Percentiles rank a stretch among this genome's conserved stretches.
These are phyloP conservation scores for Blumeria graminis DNA, from an alignment of 2,329 filamentous ascomycete species.

Conservation along the genomic window DNA sequence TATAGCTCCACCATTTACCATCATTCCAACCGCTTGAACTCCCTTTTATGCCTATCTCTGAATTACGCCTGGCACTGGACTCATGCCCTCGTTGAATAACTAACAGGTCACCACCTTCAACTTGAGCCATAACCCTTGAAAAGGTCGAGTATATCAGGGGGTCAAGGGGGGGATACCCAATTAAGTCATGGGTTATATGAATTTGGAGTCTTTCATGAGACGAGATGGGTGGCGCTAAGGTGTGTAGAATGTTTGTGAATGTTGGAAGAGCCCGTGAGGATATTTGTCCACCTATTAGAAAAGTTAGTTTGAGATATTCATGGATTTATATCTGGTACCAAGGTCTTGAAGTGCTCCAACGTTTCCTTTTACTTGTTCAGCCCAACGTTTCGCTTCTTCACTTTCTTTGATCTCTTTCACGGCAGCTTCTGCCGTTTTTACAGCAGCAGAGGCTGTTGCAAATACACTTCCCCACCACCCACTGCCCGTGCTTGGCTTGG, in stretches of 20 bases:
- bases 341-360: constrained; percentile 53
- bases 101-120: constrained; percentile 84
- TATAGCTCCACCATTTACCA: constrained; percentile 85
- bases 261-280: constrained; percentile 73
- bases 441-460: constrained; percentile 48
- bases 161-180: constrained; percentile 83
- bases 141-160: constrained; percentile 82
- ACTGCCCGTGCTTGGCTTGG: constrained; percentile 25
- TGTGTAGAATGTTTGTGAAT: constrained; percentile 85
- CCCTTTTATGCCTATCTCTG: constrained; percentile 32
- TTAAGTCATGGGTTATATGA: constrained; percentile 88
- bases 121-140: constrained; percentile 91
- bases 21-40: constrained; percentile 57
- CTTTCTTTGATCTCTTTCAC: constrained; percentile 92
- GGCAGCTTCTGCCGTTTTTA: constrained; percentile 79
- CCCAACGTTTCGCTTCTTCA: constrained; percentile 90
- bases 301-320: constrained; percentile 4
- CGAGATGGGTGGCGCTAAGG: constrained; percentile 83
- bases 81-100: constrained; percentile 88
- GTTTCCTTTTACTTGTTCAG: constrained; percentile 78
- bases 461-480: constrained; percentile 80
- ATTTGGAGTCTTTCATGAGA: constrained; percentile 93
- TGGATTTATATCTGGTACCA: constrained; percentile 25
- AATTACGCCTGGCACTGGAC: constrained; percentile 42
- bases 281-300: constrained; percentile 51